Evolutionary conservation across 768 basidiomycete genomes (phyloP), one percentile per base, ranked within the genome.

Genomic region (Amyloporia xantha): DNA sequence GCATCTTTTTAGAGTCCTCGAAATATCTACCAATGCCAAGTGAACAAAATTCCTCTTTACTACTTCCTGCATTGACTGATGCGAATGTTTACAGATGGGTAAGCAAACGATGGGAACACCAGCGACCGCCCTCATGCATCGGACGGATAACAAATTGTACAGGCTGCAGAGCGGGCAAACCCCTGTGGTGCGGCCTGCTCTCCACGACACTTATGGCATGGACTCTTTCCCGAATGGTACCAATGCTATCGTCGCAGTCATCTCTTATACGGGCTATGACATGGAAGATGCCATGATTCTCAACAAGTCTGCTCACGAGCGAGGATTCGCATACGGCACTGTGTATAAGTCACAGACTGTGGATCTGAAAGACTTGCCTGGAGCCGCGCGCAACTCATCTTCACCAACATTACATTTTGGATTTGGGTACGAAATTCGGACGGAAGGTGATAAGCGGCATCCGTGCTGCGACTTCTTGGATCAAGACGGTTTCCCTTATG

Each of bases 241-340:
- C 39, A 99, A 99, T 66, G 96, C 96, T 17, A 75, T 99, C 51
- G 96, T 99, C 42, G 96, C 96, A n/a, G 96, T 99, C 62, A 98
- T 99, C 59, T 99, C 96, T 1, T 99, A 99, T 64, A 99, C 96
- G 3, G 96, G 96, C 3, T 99, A 99, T 68, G 96, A 99, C 66
- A 99, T 99, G 96, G 96, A 99, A 70, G 96, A 99, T 59, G 96
- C 96, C 56, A 99, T 99, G 96, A 99, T 99, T 57, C 71, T 99
- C 44, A 99, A 99, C 68, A 99, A 99, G 69, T 98, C 94, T 1
- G 86, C 92, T 2, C 93, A 99, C 63, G 96, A 99, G 69, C 86
- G 96, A 26, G 96, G 96, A 0, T 99, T 99, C 63, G 93, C 77
- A 1, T 95, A 98, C 62, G 96, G 96, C 23, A 91, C 93, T 1